These are phyloP conservation scores for Aurantiochytrium sp. DNA, from an alignment of 108 stramenopile genomes.

Conservation along the genomic window DNA sequence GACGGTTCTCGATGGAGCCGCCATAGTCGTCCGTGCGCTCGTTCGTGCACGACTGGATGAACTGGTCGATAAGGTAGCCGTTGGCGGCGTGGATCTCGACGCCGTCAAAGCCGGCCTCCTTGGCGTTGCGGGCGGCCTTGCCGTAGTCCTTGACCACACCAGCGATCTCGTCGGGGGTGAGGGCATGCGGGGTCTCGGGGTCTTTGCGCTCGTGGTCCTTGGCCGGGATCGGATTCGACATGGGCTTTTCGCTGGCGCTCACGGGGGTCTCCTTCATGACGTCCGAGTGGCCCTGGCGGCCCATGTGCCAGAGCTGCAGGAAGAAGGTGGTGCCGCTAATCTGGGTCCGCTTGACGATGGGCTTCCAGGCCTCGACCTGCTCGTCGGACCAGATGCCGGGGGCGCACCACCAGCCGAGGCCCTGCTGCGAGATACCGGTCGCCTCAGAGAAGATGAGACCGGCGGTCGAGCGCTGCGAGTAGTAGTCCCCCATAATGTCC, in stretches of 20 bases:
- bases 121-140: slow-evolving; percentile 42
- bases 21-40: slow-evolving; percentile 59
- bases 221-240: slow-evolving; percentile 35
- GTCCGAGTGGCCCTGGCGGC: slow-evolving; percentile 55
- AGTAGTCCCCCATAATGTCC: slow-evolving; percentile 61
- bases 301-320: slow-evolving; percentile 69
- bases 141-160: slow-evolving; percentile 49
- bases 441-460: slow-evolving; percentile 70
- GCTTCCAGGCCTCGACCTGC: slow-evolving; percentile 66
- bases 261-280: slow-evolving; percentile 48
- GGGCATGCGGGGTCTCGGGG: slow-evolving; percentile 43
- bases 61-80: slow-evolving; percentile 62
- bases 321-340: slow-evolving; percentile 55
- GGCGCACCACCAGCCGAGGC: slow-evolving; percentile 57
- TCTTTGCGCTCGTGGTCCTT: slow-evolving; percentile 43
- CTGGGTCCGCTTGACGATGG: slow-evolving; percentile 59
- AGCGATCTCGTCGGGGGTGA: slow-evolving; percentile 57
- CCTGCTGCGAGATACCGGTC: slow-evolving; percentile 49
- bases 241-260: slow-evolving; percentile 10
- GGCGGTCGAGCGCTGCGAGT: slow-evolving; percentile 58
- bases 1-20: slow-evolving; percentile 63
- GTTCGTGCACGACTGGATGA: slow-evolving; percentile 54
- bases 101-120: slow-evolving; percentile 64
- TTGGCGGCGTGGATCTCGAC: slow-evolving; percentile 62
- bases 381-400: slow-evolving; percentile 51